Percentiles rank a stretch among this genome's conserved stretches.
Evolutionary conservation across 2,329 filamentous ascomycete species (phyloP).

Genomic region (Incumbomyces delicatus): DNA sequence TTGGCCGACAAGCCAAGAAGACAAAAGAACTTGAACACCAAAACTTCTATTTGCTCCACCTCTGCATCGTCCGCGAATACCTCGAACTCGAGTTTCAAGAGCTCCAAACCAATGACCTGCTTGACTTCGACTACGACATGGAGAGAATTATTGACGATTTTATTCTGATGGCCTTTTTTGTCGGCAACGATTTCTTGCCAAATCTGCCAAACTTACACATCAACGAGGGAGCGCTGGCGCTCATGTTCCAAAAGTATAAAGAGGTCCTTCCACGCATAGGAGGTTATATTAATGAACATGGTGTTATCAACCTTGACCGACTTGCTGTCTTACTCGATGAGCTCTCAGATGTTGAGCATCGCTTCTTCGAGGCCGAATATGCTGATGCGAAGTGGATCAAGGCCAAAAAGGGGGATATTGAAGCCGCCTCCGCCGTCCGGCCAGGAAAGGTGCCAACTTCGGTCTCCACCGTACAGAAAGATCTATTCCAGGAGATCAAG

Average conservation of each 20-base stretch:
- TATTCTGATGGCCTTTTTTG: slow-evolving; percentile 98
- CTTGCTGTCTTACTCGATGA: slow-evolving; percentile 70
- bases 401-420: slow-evolving; percentile 66
- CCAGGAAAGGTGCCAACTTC: slow-evolving; percentile 52
- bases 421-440: slow-evolving; percentile 52
- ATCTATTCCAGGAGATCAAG: slow-evolving; percentile 72
- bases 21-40: slow-evolving; percentile 96
- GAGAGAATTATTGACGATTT: slow-evolving; percentile 98
- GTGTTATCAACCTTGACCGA: slow-evolving; percentile 78
- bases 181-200: slow-evolving; percentile 97
- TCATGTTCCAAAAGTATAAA: slow-evolving; percentile 98
- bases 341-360: slow-evolving; percentile 76
- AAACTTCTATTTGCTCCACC: slow-evolving; percentile 94
- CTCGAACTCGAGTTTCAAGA: slow-evolving; percentile 95
- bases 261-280: slow-evolving; percentile 73
- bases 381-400: slow-evolving; percentile 86
- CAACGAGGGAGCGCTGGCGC: slow-evolving; percentile 90
- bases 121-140: slow-evolving; percentile 79
- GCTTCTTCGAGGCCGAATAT: slow-evolving; percentile 87
- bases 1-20: slow-evolving; percentile 81
- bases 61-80: slow-evolving; percentile 96
- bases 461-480: slow-evolving; percentile 70
- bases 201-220: slow-evolving; percentile 95
- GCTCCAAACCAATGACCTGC: slow-evolving; percentile 60
- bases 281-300: slow-evolving; percentile 93